Base-by-base conservation (phyloP, 805 yeast genomes). In the Starmerella scarabaei region DNA sequence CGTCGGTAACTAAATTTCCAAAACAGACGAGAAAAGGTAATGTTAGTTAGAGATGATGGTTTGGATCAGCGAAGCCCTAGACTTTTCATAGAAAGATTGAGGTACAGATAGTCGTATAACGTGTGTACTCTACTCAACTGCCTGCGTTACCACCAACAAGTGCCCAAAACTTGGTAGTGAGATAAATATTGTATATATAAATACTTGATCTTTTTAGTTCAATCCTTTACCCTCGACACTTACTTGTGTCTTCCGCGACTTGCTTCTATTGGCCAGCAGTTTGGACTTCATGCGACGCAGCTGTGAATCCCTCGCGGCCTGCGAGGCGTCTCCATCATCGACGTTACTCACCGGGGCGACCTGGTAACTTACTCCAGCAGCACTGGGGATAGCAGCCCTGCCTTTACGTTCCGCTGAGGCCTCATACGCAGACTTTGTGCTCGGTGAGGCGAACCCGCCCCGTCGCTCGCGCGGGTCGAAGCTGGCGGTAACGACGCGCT, bases 311-410 rank as follows among this genome's bases (percentile, higher is more conserved):
- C 52, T 70, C 68, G 52, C 66, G 53, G 69, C 57, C 24, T 71
- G 65, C 28, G 69, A 65, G 35, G 72, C 73, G 17, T 4, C 21
- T 75, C 74, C 50, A 66, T 61, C 42, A 54, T 53, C 48, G 33
- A 76, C 57, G 52, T 72, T 75, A 47, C 80, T 80, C 55, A 69
- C 75, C 41, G 97, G 97, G 1, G 96, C 97, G 55, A 81, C 77
- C 54, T 79, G 80, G 65, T 83, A 86, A 43, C 88, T 93, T 12
- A 84, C 74, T 3, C 91, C 79, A 47, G 91, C 73, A 33, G 88
- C 85, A 27, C 79, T 76, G n/a, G 97, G 97, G 36, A 91, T 88
- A 30, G 94, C 94, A 3, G 97, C 96, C 60, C 97, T 73, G 60
- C 81, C 81, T 62, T 95, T 73, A 61, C 94, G 73, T 49, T 77